These are phyloP conservation scores for Bruguiera hainesii DNA, from an alignment of 441 rosid genomes.

Conservation along the genomic window DNA sequence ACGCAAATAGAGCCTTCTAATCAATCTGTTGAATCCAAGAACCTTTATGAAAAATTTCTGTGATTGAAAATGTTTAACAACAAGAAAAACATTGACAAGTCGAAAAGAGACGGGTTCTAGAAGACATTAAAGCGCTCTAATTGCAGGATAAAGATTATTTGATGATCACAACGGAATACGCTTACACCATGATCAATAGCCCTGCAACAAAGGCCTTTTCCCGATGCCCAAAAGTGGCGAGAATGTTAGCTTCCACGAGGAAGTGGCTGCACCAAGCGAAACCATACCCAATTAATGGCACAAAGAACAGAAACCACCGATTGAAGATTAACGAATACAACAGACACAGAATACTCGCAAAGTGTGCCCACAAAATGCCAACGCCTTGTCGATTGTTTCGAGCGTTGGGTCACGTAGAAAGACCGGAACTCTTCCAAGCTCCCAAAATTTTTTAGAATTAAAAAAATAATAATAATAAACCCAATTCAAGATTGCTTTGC, in stretches of 20 bases:
- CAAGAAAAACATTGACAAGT: constrained; percentile 5
- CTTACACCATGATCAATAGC: constrained; percentile 28
- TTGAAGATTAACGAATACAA: constrained; percentile 55
- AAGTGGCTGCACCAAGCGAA: constrained; percentile 95
- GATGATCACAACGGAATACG: constrained; percentile 4
- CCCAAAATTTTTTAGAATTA: constrained; percentile 44
- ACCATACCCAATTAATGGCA: constrained; percentile 81
- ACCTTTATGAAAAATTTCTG: not conserved
- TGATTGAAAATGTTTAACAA: not conserved
- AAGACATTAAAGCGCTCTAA: constrained; percentile 7
- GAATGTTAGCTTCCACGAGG: constrained; percentile 87
- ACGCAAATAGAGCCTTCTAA: not conserved
- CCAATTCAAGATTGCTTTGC: constrained; percentile 8
- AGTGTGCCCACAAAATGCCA: constrained; percentile 90
- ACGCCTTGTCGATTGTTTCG: constrained; percentile 75
- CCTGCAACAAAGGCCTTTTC: constrained; percentile 74
- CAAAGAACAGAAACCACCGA: constrained; percentile 55
- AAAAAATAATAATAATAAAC: not conserved
- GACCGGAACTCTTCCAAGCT: constrained; percentile 94
- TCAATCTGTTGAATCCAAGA: constrained; percentile 7
- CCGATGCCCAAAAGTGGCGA: constrained; percentile 90
- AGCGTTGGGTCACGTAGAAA: constrained; percentile 86
- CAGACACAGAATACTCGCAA: constrained; percentile 40
- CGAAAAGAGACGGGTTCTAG: not conserved
- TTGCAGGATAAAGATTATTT: constrained; percentile 7